A percentile compares a stretch with the other conserved stretches of the same genome.
These are phyloP conservation scores for Citeromyces hawaiiensis DNA, from an alignment of 1,139 yeast species.

Conservation along the genomic window DNA sequence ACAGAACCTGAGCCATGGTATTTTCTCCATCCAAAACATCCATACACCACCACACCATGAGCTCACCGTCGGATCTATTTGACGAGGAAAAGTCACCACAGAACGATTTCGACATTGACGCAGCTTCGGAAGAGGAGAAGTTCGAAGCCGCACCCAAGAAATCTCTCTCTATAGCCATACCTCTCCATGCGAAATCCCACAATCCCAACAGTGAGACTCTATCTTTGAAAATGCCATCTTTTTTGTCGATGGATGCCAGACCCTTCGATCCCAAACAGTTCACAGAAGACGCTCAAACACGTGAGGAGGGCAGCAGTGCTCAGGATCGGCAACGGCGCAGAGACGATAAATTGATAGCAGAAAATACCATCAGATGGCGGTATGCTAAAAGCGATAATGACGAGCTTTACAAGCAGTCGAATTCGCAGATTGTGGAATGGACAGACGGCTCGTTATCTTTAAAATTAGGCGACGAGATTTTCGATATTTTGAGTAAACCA, in stretches of 20 bases:
- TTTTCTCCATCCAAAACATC: too few species aligned
- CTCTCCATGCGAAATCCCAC: constrained; percentile 57
- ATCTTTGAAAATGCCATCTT: constrained; percentile 67
- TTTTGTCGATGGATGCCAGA: constrained; percentile 67
- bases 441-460: constrained; percentile 81
- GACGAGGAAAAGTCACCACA: neutral
- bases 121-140: constrained; percentile 3
- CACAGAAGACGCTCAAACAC: constrained; percentile 22
- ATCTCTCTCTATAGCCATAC: constrained; percentile 39
- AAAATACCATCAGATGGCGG: constrained; percentile 88
- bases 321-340: constrained; percentile 34
- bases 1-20: too few species aligned
- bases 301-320: constrained; percentile 25
- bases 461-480: constrained; percentile 78
- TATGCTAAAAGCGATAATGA: constrained; percentile 56
- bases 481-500: constrained; percentile 62
- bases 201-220: constrained; percentile 28
- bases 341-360: constrained; percentile 45
- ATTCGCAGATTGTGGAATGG: constrained; percentile 88
- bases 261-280: constrained; percentile 77
- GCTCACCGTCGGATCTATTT: neutral
- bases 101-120: constrained; percentile 6
- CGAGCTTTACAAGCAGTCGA: constrained; percentile 68
- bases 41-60: neutral
- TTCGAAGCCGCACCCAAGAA: neutral